phyloP scores from a whole-genome alignment of 106 monocot species.

The Acanthochlamys bracteata region DNA sequence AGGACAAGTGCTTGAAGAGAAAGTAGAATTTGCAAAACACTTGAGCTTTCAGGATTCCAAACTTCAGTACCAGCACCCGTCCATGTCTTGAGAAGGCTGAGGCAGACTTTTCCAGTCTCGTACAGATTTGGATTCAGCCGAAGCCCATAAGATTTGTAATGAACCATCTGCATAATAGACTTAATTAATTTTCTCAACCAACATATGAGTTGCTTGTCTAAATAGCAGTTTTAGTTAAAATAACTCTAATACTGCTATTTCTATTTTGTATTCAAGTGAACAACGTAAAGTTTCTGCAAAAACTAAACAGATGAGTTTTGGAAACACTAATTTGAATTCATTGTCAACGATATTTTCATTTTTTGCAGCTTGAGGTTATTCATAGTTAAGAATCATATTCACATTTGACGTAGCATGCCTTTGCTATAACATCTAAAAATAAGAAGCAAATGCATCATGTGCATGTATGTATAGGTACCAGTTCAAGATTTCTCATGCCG shows the following conservation, averaged over 20 bases:
- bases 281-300: not conserved
- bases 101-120: conserved; percentile 72
- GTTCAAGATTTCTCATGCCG: no score
- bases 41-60: conserved; percentile 59
- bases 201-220: not conserved
- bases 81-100: conserved; percentile 84
- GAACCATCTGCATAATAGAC: conserved; percentile 38
- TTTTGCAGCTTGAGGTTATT: no score
- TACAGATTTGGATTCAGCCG: conserved; percentile 79
- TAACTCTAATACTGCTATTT: no score
- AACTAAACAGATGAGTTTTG: no score
- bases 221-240: not conserved
- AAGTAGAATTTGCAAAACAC: conserved; percentile 61
- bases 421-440: no score
- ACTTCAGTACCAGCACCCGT: conserved; percentile 53
- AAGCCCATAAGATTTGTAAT: conserved; percentile 67
- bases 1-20: conserved; percentile 77
- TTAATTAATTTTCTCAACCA: not conserved
- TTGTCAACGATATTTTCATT: no score
- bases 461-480: no score
- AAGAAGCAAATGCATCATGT: no score
- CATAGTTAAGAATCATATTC: no score
- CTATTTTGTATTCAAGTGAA: no score
- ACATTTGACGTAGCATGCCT: no score
- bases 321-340: no score